Evolutionary conservation across 495 filamentous ascomycete species (phyloP).

Genomic region (Xanthoparmelia taractica): DNA sequence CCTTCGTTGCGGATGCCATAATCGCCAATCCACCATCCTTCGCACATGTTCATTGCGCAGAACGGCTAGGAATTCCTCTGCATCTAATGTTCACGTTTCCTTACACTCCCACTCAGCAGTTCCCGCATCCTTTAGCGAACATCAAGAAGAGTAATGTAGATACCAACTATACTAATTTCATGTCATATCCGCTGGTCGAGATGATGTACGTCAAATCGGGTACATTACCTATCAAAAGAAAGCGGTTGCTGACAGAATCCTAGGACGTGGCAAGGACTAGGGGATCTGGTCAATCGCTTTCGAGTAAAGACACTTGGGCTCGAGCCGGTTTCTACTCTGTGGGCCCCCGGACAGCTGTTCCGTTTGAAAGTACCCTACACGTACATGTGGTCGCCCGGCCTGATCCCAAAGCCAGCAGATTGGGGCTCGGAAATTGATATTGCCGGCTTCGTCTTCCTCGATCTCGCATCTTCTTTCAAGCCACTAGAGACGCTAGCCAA

Average conservation of each 20-base stretch:
- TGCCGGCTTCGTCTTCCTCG: constrained; percentile 58
- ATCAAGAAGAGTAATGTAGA: constrained; percentile 56
- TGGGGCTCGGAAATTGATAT: constrained; percentile 57
- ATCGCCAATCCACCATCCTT: constrained; percentile 63
- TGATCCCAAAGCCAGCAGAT: constrained; percentile 59
- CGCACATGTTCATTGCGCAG: constrained; percentile 58
- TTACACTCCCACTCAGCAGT: constrained; percentile 59
- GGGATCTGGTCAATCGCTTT: constrained; percentile 61
- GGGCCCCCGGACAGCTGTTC: constrained; percentile 57
- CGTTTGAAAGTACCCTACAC: constrained; percentile 55
- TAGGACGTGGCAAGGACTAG: constrained; percentile 47
- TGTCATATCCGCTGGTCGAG: constrained; percentile 63
- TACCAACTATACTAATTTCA: constrained; percentile 59
- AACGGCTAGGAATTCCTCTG: constrained; percentile 55
- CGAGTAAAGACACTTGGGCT: constrained; percentile 50
- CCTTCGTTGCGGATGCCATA: constrained; percentile 65
- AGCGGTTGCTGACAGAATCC: constrained; percentile 12
- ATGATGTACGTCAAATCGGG: constrained; percentile 40
- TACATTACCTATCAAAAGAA: neutral
- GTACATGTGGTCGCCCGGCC: constrained; percentile 57
- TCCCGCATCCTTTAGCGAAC: constrained; percentile 66
- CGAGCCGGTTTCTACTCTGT: constrained; percentile 53
- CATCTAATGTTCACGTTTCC: constrained; percentile 63
- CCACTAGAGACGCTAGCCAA: constrained; percentile 46
- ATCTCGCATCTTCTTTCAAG: constrained; percentile 51